phyloP scores from a whole-genome alignment of 1,139 yeast species.

The Geotrichum fermentans region DNA sequence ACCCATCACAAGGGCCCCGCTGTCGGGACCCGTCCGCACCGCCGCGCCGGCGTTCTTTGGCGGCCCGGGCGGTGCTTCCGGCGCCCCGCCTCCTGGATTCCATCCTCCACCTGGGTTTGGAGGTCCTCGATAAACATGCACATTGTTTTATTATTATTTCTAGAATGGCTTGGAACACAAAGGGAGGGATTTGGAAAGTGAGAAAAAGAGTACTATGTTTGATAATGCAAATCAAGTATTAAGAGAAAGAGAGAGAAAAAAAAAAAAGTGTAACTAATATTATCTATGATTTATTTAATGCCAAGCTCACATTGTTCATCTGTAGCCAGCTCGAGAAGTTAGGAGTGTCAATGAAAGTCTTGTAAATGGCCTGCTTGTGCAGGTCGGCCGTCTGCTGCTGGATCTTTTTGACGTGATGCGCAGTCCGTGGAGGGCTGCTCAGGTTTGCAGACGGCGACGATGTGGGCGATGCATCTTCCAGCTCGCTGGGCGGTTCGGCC shows the following conservation, averaged over 20 bases:
- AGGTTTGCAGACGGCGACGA: background rate
- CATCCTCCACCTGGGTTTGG: conserved; percentile 32
- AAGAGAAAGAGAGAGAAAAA: background rate
- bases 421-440: background rate
- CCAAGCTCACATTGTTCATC: conserved; percentile 7
- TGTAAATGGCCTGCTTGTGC: conserved; percentile 11
- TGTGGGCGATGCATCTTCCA: background rate
- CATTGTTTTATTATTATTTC: background rate
- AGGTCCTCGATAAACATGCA: conserved; percentile 4
- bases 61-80: conserved; percentile 18
- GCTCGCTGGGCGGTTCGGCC: background rate
- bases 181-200: too few relatives aligned
- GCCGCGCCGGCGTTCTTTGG: conserved; percentile 25
- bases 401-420: background rate
- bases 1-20: conserved; percentile 20
- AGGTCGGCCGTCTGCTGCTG: conserved; percentile 10
- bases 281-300: background rate
- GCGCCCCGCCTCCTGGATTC: conserved; percentile 30
- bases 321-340: conserved; percentile 7
- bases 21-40: conserved; percentile 34
- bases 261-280: background rate
- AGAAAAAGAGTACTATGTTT: too few relatives aligned
- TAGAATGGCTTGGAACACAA: too few relatives aligned
- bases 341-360: conserved; percentile 4
- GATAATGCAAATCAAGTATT: too few relatives aligned